Percentiles rank a stretch among this genome's conserved stretches.
phyloP scores from a whole-genome alignment of 305 asterid genomes.

The Rubia occidens region DNA sequence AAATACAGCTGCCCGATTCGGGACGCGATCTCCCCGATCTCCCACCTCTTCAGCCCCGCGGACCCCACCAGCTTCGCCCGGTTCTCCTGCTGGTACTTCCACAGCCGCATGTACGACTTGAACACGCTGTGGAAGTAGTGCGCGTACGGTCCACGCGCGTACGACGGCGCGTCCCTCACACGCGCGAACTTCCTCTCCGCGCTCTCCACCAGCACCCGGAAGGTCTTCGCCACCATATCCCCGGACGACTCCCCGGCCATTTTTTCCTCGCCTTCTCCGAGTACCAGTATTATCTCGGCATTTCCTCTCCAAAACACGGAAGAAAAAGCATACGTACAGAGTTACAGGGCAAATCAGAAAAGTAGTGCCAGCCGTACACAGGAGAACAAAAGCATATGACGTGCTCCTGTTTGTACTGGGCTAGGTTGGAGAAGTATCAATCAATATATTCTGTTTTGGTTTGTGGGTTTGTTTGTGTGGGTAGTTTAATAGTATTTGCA shows the following conservation, averaged over 20 bases:
- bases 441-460: conserved; percentile 31
- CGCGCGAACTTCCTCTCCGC: conserved; percentile 94
- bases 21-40: conserved; percentile 98
- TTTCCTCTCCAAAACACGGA: conserved; percentile 1
- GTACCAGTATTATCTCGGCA: conserved; percentile 16
- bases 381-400: neutral
- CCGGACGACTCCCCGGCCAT: conserved; percentile 41
- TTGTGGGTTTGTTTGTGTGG: conserved; percentile 5
- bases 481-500: conserved; percentile 15
- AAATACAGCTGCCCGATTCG: conserved; percentile 90
- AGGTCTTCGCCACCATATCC: conserved; percentile 44
- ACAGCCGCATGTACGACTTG: conserved; percentile 69
- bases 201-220: conserved; percentile 56
- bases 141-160: conserved; percentile 51
- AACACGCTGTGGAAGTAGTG: conserved; percentile 79
- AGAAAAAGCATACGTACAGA: neutral
- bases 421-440: conserved; percentile 22
- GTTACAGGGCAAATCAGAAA: neutral
- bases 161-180: conserved; percentile 83
- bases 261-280: neutral
- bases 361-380: neutral
- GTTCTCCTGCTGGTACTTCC: conserved; percentile 92
- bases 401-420: conserved; percentile 5
- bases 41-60: conserved; percentile 84
- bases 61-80: conserved; percentile 51